phyloP scores from a whole-genome alignment of 768 basidiomycete genomes.

The Podaxis sp. region DNA sequence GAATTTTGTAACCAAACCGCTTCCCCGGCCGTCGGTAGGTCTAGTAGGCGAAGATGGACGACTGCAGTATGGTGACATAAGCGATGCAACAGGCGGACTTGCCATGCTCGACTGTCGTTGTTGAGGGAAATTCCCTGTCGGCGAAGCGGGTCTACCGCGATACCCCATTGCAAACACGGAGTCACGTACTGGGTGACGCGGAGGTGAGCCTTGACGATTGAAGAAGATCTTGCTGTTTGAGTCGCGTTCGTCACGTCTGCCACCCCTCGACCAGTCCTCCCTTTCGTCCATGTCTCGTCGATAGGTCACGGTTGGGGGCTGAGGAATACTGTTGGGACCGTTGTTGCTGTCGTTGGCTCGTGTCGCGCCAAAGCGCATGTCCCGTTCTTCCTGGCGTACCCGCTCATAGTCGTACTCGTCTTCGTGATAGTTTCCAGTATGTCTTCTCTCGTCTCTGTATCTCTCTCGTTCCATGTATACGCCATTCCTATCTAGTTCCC shows the following conservation, averaged over 20 bases:
- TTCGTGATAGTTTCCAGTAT: neutral
- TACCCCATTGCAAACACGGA: neutral
- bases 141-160: conserved; percentile 9
- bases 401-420: conserved; percentile 23
- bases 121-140: neutral
- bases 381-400: conserved; percentile 13
- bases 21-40: neutral
- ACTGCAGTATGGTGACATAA: conserved; percentile 9
- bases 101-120: neutral
- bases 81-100: neutral
- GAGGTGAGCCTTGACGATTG: conserved; percentile 2
- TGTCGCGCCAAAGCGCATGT: neutral
- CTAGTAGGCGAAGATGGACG: conserved; percentile 1
- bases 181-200: conserved; percentile 5
- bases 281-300: conserved; percentile 1
- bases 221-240: neutral
- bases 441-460: conserved; percentile 17
- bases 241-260: conserved; percentile 1
- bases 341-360: conserved; percentile 2
- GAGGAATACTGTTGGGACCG: conserved; percentile 19
- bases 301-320: conserved; percentile 23
- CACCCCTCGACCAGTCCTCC: neutral
- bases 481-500: conserved; percentile 15
- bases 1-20: conserved; percentile 7
- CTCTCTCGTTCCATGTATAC: conserved; percentile 17